Base-by-base conservation (phyloP, 495 filamentous ascomycete species). In the Neurospora sp. region DNA sequence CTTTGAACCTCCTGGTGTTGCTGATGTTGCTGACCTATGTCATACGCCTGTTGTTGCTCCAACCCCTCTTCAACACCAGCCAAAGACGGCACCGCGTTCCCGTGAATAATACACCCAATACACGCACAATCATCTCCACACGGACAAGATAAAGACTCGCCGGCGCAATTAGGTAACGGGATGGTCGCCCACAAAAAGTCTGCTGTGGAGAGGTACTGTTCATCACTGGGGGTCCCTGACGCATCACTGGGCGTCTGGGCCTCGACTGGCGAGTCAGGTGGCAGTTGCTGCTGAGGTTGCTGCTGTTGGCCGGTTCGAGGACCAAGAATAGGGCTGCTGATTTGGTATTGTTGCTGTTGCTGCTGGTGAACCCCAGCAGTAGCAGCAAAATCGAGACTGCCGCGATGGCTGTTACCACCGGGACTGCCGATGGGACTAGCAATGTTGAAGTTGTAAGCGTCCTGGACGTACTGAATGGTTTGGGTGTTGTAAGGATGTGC, bases 401-500 rank as follows among this genome's bases (percentile, higher is more conserved):
- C 27, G 54, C 27, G 54, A 66, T 66, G 54, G 14, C 2, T 35
- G 1, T 18, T 6, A 66, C 27, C 54, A 66, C 6, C 23, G 14
- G 27, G 23, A 66, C 54, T 66, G 3, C 11, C 14, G 20, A 62
- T 31, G 12, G 54, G 23, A 37, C 39, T 46, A 14, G 71, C 70
- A 20, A 39, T 73, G 69, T 69, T 76, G 42, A 42, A 73, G 71
- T n/a, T 72, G 75, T 80, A 76, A 39, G 79, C 79, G 8, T 77
- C 76, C 46, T 76, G 78, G 41, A 93, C 88, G 77, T 91, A 91
- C 62, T 90, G 84, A 46, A 84, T 83, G n/a, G 90, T 93, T n/a
- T 88, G 86, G 27, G 87, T 82, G 77, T 94, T 94, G 79, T 89
- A 93, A 5, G 92, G 92, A 77, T 94, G 92, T 44, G 86, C 84